Evolutionary conservation across 352 stramenopile genomes (phyloP).

Genomic region (Phytophthora sansomeana): DNA sequence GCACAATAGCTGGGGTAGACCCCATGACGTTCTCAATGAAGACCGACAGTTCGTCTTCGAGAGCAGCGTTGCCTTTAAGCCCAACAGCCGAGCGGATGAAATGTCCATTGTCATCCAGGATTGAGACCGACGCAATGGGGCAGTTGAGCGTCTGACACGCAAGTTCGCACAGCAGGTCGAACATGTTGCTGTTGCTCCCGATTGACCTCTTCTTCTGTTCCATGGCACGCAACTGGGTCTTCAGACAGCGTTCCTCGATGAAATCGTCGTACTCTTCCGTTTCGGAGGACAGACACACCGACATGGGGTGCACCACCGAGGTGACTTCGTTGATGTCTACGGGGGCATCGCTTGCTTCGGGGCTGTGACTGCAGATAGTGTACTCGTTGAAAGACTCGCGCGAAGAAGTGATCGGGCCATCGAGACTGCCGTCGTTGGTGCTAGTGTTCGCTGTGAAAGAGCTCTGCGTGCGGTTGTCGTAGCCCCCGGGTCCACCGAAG

Average conservation of each 20-base stretch:
- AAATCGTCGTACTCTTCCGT: constrained; percentile 70
- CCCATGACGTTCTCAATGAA: constrained; percentile 87
- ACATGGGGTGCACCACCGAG: constrained; percentile 48
- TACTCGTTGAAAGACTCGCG: constrained; percentile 38
- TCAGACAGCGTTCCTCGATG: constrained; percentile 61
- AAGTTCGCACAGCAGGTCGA: constrained; percentile 81
- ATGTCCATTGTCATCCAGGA: constrained; percentile 60
- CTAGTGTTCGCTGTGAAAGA: constrained; percentile 23
- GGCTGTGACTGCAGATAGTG: constrained; percentile 16
- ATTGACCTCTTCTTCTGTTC: constrained; percentile 55
- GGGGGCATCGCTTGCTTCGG: constrained; percentile 10
- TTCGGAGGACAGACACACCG: constrained; percentile 24
- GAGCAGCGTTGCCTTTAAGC: constrained; percentile 53
- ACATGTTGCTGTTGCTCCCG: constrained; percentile 73
- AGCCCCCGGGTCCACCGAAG: neutral
- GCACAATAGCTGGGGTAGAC: constrained; percentile 74
- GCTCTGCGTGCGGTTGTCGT: constrained; percentile 31
- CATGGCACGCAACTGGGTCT: constrained; percentile 63
- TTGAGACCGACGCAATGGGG: constrained; percentile 79
- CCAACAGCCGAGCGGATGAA: constrained; percentile 61
- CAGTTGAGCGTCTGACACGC: constrained; percentile 85
- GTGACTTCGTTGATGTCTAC: constrained; percentile 43
- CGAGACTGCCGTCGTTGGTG: constrained; percentile 30
- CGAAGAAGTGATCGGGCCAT: constrained; percentile 15
- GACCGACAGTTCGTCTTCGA: constrained; percentile 64